Percentiles rank a stretch among this genome's conserved stretches.
Conservation (phyloP, 2,329 filamentous ascomycete genomes). For the Emydomyces testavorans region DNA sequence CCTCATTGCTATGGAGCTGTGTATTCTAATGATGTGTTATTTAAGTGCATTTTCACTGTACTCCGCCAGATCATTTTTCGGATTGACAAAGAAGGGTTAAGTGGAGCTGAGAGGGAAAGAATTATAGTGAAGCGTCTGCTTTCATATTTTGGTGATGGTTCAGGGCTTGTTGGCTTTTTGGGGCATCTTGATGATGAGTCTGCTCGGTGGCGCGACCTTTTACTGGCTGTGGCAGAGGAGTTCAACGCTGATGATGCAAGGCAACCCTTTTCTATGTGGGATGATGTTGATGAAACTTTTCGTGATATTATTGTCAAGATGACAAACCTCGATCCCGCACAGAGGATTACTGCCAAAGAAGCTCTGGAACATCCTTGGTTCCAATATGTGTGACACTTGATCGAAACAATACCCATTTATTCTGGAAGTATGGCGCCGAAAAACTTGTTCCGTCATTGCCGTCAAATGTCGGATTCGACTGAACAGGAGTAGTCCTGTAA, state of each 20-base stretch:
- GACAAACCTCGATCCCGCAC: constrained; percentile 54
- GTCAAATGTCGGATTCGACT: too few relatives aligned
- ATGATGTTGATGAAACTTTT: background rate
- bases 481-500: too few relatives aligned
- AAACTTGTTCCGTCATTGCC: too few relatives aligned
- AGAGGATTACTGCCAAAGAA: constrained; percentile 73
- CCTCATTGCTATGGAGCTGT: background rate
- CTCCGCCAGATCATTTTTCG: constrained; percentile 6
- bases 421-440: background rate
- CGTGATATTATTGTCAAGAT: background rate
- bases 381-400: background rate
- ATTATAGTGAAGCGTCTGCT: constrained; percentile 8
- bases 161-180: constrained; percentile 1
- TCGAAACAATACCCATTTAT: background rate
- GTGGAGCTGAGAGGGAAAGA: constrained; percentile 6
- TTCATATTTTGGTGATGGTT: constrained; percentile 9
- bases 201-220: background rate
- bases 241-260: background rate
- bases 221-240: background rate
- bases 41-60: constrained; percentile 4
- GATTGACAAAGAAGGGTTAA: background rate
- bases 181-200: background rate
- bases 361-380: constrained; percentile 92
- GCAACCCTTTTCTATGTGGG: background rate
- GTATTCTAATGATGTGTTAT: constrained; percentile 1